Base-by-base conservation (phyloP, 768 basidiomycete genomes). In the Asterophora lycoperdoides region DNA sequence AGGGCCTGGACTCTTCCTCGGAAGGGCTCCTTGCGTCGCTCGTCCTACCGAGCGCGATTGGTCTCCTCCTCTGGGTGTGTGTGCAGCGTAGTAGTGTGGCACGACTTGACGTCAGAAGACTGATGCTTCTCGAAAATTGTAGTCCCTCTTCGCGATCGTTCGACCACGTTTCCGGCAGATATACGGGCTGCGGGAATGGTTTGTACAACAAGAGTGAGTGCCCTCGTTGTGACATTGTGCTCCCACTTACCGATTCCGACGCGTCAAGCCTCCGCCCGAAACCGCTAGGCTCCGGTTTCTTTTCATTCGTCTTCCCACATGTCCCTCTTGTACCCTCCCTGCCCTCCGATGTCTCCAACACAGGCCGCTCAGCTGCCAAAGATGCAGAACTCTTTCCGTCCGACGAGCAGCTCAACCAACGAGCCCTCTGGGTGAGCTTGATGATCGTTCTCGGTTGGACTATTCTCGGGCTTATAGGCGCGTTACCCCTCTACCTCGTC, bases 161-260 rank as follows among this genome's bases (percentile, higher is more conserved):
- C 74, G 87, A 34, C 86, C 87, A 11, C 80, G 76, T 46, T 83
- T 80, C 57, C 78, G 86, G 47, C 83, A 88, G 68, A 60, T 90
- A 11, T 90, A 89, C 56, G 83, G 70, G 15, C 62, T 84, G 41
- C 70, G 87, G 59, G 85, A 88, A 60, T 90, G 87, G 87, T 90
- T 90, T 62, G 75, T 83, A 13, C 80, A 77, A 39, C 77, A 73
- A 64, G 77, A 78, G 86, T 89, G 61, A 67, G 83, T 74, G 2
- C 43, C 15, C n/a, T 15, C 14, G 5, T 18, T 17, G 17, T n/a
- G n/a, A 15, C 13, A 35, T 42, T 41, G 34, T 41, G n/a, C 35
- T 32, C 46, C 11, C 49, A 49, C 53, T 11, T 48, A 49, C 53
- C 60, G 61, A 46, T 37, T 46, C 32, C 39, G 26, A 39, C 45